Evolutionary conservation across 2,329 filamentous ascomycete species (phyloP), one percentile per base, ranked within the genome.

Genomic region (Rutstroemia sp.): DNA sequence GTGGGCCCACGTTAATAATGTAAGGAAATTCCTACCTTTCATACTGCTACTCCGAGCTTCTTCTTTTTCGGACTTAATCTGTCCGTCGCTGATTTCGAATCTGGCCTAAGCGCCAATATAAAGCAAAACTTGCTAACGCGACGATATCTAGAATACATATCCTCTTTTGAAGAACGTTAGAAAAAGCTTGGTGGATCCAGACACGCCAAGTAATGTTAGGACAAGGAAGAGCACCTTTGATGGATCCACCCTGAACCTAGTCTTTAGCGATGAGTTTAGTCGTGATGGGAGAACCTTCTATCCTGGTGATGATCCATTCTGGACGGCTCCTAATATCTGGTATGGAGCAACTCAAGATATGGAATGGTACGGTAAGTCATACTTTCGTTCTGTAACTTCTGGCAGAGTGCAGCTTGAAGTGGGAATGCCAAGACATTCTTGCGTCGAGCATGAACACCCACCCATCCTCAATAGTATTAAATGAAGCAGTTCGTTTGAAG

Each of bases 251-350:
- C 68, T 78, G 34, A 71, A 74, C 12, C 64, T 81, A 3, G 77
- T 81, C 0, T 81, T 81, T 63, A 80, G 77, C 57, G 79, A 82
- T 57, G 79, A 81, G 59, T 81, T 81, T 67, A 80, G 80, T 58
- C 68, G 72, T 8, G 67, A 74, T 41, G 76, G 77, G 53, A 70
- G 78, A 30, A 78, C 77, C 0, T 81, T 82, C 62, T 81, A 80
- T 59, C 72, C 74, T 30, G 78, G 78, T n/a, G 79, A 81, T 60
- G 79, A 81, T 61, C 77, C 78, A 1, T 82, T 75, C 64, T 81
- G 75, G 71, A 75, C 70, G 37, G 78, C 75, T 12, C 73, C 74
- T 14, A 72, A 81, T 60, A 69, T 80, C 48, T 80, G 79, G 76
- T 82, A 82, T 65, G 77, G 65, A 73, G 77, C 78, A 74, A 80